Base-by-base conservation (phyloP, 176 grass and related monocot genomes). In the Phoenix dactylifera region DNA sequence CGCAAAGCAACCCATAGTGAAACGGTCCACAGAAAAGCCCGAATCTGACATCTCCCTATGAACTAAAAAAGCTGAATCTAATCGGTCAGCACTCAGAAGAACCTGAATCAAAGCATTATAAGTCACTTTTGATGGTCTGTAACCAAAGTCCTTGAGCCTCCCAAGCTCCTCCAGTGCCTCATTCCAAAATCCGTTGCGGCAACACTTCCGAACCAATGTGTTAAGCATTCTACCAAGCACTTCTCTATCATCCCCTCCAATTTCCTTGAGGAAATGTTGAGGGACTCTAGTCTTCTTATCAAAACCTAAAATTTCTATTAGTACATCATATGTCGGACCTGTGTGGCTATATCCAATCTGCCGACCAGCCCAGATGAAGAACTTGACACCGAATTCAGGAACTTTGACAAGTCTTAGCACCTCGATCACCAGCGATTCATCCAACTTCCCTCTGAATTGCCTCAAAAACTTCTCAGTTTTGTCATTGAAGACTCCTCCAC, bases 151-250 rank as follows among this genome's bases (percentile, higher is more conserved):
- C 75, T 98, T 98, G 0, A 98, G 69, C 49, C 73, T 79, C 24
- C 82, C 87, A 17, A 98, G 76, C 59, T 98, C 94, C 67, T 98
- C 88, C 48, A 98, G 66, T 0, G 84, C 94, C 71, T 83, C 76
- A 3, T 26, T 49, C 81, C 87, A 98, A 22, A 63, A 35, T 50
- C 94, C 94, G 0, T 9, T 51, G 57, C 58, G 76, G 57, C 94
- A 93, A 75, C 82, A 92, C 16, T 79, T 75, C 65, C 73, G 73
- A 24, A 98, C 77, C 25, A 93, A 55, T 67, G 86, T 85, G 86
- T 98, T 92, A 70, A 98, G 76, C 88, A 98, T 76, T 80, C 83
- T 98, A 62, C 78, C 74, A 7, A 98, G 88, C 28, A 86, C 79
- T 69, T 81, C 84, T 7, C 76, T 74, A 22, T 98, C 88, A 55